Percentiles rank a stretch among this genome's conserved stretches.
Evolutionary conservation across 2,329 filamentous ascomycete species (phyloP).

Genomic region (Paracorniculantispora psalliotae): DNA sequence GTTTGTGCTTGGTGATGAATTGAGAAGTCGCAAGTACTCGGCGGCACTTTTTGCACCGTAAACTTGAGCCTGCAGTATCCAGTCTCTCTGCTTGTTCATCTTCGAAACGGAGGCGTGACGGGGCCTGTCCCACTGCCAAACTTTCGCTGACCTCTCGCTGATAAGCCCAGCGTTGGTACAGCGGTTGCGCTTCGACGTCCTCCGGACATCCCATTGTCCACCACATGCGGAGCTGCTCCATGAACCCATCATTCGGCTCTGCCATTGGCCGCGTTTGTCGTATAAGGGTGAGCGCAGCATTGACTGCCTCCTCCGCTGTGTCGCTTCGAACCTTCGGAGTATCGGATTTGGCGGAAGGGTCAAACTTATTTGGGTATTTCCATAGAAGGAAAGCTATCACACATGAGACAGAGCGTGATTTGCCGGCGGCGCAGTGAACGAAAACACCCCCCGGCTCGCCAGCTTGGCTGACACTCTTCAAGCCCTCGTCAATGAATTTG

Average conservation of each 20-base stretch:
- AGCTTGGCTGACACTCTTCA: slow-evolving; percentile 33
- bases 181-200: slow-evolving; percentile 58
- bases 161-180: slow-evolving; percentile 71
- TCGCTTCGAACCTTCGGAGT: slow-evolving; percentile 24
- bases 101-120: slow-evolving; percentile 77
- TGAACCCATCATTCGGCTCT: slow-evolving; percentile 89
- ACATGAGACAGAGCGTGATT: slow-evolving; percentile 83
- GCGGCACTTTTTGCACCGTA: slow-evolving; percentile 90
- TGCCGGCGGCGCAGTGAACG: slow-evolving; percentile 84
- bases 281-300: slow-evolving; percentile 63
- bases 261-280: slow-evolving; percentile 68
- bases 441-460: slow-evolving; percentile 40
- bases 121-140: slow-evolving; percentile 70
- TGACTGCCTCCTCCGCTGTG: slow-evolving; percentile 44
- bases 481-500: slow-evolving; percentile 74
- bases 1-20: slow-evolving; percentile 63
- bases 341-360: slow-evolving; percentile 31
- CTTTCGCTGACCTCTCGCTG: slow-evolving; percentile 50
- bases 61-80: slow-evolving; percentile 27
- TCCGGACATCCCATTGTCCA: slow-evolving; percentile 78
- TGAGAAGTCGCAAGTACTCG: slow-evolving; percentile 49
- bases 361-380: slow-evolving; percentile 52
- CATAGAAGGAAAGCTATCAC: slow-evolving; percentile 81
- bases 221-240: slow-evolving; percentile 81
- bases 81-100: slow-evolving; percentile 56